Evolutionary conservation across 352 stramenopile species (phyloP).

Genomic region (Phytopythium helicoides): DNA sequence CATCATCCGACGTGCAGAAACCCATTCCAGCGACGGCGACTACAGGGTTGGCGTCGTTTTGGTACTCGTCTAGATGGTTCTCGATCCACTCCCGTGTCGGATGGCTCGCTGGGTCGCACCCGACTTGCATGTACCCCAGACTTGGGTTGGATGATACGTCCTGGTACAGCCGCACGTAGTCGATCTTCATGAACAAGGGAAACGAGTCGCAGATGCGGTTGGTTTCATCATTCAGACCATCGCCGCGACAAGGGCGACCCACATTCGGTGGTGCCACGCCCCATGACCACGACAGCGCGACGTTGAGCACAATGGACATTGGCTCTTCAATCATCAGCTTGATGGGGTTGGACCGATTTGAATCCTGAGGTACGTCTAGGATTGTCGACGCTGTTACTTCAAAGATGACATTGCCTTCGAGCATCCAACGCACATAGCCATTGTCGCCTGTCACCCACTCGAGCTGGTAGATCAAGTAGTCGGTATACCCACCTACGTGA

Average conservation of each 20-base stretch:
- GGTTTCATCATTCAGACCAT: constrained; percentile 31
- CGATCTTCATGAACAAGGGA: constrained; percentile 70
- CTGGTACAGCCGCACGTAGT: constrained; percentile 89
- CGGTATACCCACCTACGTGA: constrained; percentile 64
- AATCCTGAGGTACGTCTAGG: constrained; percentile 27
- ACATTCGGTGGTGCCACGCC: constrained; percentile 21
- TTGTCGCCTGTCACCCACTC: constrained; percentile 41
- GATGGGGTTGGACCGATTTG: constrained; percentile 42
- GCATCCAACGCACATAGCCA: constrained; percentile 43
- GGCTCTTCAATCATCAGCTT: constrained; percentile 91
- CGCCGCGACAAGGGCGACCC: constrained; percentile 19
- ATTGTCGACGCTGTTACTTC: constrained; percentile 62
- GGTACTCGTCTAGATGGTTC: constrained; percentile 38
- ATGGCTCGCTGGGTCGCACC: constrained; percentile 35
- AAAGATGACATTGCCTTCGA: constrained; percentile 79
- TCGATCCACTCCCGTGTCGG: constrained; percentile 44
- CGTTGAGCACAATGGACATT: constrained; percentile 93
- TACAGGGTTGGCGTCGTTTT: constrained; percentile 43
- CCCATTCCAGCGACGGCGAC: constrained; percentile 34
- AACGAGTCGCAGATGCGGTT: constrained; percentile 55
- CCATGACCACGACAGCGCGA: constrained; percentile 85
- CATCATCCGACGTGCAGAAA: constrained; percentile 37
- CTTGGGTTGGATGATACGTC: constrained; percentile 29
- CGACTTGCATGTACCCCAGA: constrained; percentile 32
- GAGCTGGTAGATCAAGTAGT: constrained; percentile 44